Conservation (phyloP, 176 grass and related monocot species). For the Calamus simplicifolius region DNA sequence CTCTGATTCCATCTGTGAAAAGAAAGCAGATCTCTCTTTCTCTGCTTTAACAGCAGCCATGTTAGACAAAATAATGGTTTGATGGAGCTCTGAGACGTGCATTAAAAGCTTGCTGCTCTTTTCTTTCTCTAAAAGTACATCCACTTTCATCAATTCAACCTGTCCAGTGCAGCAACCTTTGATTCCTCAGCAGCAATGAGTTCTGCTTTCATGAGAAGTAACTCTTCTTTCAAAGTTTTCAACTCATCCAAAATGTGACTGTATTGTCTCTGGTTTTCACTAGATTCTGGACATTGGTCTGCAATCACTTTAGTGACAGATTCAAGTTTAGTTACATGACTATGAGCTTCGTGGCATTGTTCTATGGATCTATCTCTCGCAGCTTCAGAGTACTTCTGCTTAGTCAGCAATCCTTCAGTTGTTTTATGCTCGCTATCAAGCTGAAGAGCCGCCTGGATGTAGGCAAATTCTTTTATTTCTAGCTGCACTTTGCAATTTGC, state of each 20-base stretch:
- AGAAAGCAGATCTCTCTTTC: constrained; percentile 40
- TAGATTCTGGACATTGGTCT: no score
- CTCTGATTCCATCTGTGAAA: constrained; percentile 20
- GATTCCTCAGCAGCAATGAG: constrained; percentile 20
- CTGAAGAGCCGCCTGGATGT: constrained; percentile 7
- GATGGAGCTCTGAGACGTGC: constrained; percentile 23
- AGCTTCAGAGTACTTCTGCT: background rate
- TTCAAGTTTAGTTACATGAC: constrained; percentile 7
- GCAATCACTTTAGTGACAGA: background rate
- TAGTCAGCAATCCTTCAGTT: constrained; percentile 14
- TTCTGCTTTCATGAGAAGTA: constrained; percentile 8
- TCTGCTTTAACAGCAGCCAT: constrained; percentile 29
- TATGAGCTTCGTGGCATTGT: constrained; percentile 7
- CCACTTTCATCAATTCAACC: constrained; percentile 21
- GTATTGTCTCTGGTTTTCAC: background rate
- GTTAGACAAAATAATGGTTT: constrained; percentile 21
- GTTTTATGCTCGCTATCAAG: constrained; percentile 20
- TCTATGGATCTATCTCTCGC: constrained; percentile 1
- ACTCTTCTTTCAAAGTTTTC: constrained; percentile 20
- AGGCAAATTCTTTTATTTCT: constrained; percentile 21
- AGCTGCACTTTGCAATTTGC: constrained; percentile 34
- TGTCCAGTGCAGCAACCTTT: constrained; percentile 9
- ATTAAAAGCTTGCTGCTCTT: constrained; percentile 10
- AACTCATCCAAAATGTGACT: constrained; percentile 7
- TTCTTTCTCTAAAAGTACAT: constrained; percentile 14